Conservation (phyloP, 306 rosid species). For the Gleditsia sinensis region DNA sequence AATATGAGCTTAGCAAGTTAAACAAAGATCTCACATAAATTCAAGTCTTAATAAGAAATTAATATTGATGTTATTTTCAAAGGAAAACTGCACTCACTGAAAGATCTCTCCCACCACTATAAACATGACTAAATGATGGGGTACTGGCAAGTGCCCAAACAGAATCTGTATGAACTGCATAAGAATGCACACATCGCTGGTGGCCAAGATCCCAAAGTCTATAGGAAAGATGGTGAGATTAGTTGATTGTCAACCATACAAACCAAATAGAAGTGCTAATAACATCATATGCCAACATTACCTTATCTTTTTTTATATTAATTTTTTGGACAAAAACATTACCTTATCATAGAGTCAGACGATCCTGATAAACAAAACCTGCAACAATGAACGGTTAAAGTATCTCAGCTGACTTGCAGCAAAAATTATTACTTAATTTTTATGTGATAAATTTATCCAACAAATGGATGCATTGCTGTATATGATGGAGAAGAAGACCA, state of each 20-base stretch:
- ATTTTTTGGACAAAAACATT: background rate
- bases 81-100: slow-evolving; percentile 64
- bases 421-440: background rate
- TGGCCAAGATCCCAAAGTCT: slow-evolving; percentile 96
- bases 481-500: background rate
- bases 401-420: slow-evolving; percentile 6
- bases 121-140: slow-evolving; percentile 82
- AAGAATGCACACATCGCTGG: slow-evolving; percentile 86
- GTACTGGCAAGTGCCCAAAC: slow-evolving; percentile 92
- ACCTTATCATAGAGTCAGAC: slow-evolving; percentile 93
- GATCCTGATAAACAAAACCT: slow-evolving; percentile 87
- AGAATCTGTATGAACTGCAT: slow-evolving; percentile 94
- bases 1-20: slow-evolving; percentile 27
- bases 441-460: background rate
- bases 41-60: background rate
- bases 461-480: background rate
- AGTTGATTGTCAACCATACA: slow-evolving; percentile 21
- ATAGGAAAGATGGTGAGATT: slow-evolving; percentile 20
- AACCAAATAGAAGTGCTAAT: background rate
- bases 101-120: slow-evolving; percentile 88
- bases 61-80: background rate
- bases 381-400: slow-evolving; percentile 34
- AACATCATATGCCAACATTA: slow-evolving; percentile 6
- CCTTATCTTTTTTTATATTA: slow-evolving; percentile 45
- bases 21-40: slow-evolving; percentile 11